Evolutionary conservation across 1,139 yeast species (phyloP).

Genomic region (Pneumocystis murina): DNA sequence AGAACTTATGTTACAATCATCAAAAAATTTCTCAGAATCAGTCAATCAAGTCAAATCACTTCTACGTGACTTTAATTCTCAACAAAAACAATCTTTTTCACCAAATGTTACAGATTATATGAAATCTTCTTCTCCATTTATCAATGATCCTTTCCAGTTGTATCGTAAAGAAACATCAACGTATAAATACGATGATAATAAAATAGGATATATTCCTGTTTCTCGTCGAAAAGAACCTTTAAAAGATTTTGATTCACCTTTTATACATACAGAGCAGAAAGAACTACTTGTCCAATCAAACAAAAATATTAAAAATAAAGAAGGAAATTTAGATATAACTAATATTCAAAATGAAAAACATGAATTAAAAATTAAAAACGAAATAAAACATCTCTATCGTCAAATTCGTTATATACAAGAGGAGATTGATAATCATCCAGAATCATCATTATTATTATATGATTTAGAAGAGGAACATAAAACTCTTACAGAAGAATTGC

Average conservation of each 20-base stretch:
- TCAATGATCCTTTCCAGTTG: conserved; percentile 21
- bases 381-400: conserved; percentile 49
- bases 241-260: conserved; percentile 5
- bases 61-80: conserved; percentile 22
- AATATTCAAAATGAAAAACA: conserved; percentile 31
- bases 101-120: neutral
- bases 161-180: conserved; percentile 38
- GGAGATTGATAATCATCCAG: conserved; percentile 28
- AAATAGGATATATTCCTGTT: conserved; percentile 49
- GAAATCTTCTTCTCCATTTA: conserved; percentile 13
- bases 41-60: conserved; percentile 38
- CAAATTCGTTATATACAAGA: conserved; percentile 44
- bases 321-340: conserved; percentile 56
- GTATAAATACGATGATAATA: conserved; percentile 49
- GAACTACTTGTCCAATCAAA: conserved; percentile 41
- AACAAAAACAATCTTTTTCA: conserved; percentile 8
- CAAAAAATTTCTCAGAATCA: conserved; percentile 37
- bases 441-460: conserved; percentile 10
- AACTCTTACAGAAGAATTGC: conserved; percentile 36
- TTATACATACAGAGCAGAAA: conserved; percentile 12
- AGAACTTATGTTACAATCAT: conserved; percentile 32
- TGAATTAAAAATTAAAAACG: conserved; percentile 26
- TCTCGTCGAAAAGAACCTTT: conserved; percentile 38
- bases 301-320: conserved; percentile 55
- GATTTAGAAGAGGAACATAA: conserved; percentile 22